Conservation (phyloP, 2,329 filamentous ascomycete genomes). For the Xylaria sp. region DNA sequence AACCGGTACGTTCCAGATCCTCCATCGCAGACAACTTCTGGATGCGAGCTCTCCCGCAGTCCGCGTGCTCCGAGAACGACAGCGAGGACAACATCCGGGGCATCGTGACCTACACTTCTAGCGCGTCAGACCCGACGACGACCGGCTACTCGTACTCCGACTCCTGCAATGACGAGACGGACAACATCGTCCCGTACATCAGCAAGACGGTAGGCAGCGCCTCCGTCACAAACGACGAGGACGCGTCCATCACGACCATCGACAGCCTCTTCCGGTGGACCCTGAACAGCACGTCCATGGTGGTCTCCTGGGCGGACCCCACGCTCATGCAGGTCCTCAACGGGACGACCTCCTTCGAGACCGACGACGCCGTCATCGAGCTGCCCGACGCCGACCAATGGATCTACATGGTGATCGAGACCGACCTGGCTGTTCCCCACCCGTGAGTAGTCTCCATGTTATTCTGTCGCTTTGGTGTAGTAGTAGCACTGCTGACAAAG, state of each 20-base stretch:
- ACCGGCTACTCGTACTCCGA: slow-evolving; percentile 24
- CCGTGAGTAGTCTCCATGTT: slow-evolving; percentile 18
- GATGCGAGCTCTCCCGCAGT: slow-evolving; percentile 50
- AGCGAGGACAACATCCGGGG: slow-evolving; percentile 49
- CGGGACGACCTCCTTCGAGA: slow-evolving; percentile 29
- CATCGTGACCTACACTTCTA: slow-evolving; percentile 48
- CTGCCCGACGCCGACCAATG: slow-evolving; percentile 35
- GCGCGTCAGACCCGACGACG: slow-evolving; percentile 20
- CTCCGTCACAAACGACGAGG: slow-evolving; percentile 29
- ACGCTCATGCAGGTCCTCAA: slow-evolving; percentile 42
- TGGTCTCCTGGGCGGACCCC: slow-evolving; percentile 50
- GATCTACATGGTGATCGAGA: slow-evolving; percentile 40
- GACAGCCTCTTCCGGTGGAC: slow-evolving; percentile 49
- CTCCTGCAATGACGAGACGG: slow-evolving; percentile 40
- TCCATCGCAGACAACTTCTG: slow-evolving; percentile 46
- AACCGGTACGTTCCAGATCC: slow-evolving; percentile 17
- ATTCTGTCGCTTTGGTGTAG: not conserved
- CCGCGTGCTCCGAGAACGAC: slow-evolving; percentile 44
- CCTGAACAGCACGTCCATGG: slow-evolving; percentile 51
- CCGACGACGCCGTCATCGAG: slow-evolving; percentile 35
- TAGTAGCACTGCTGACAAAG: not conserved
- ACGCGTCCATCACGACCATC: slow-evolving; percentile 32
- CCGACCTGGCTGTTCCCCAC: slow-evolving; percentile 31
- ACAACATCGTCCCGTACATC: slow-evolving; percentile 40
- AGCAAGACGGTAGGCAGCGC: slow-evolving; percentile 37